Percentiles rank a stretch among this genome's conserved stretches.
Conservation (phyloP, 352 stramenopile genomes). For the Phytopythium vexans region DNA sequence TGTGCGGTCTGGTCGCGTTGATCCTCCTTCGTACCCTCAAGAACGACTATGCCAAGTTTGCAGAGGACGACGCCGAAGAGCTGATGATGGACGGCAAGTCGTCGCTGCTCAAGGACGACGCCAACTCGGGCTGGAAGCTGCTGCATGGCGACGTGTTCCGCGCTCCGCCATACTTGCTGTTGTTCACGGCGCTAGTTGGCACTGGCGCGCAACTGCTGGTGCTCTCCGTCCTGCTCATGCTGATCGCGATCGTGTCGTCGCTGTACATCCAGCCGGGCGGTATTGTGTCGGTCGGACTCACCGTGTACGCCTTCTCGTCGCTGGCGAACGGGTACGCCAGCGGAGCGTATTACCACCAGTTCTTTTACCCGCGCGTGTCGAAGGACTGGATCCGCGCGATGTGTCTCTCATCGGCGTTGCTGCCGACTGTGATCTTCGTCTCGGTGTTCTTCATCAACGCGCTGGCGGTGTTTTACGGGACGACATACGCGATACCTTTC, state of each 20-base stretch:
- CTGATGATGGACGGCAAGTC: slow-evolving; percentile 83
- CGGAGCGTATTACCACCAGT: slow-evolving; percentile 88
- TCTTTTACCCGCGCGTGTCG: slow-evolving; percentile 89
- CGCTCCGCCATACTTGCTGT: slow-evolving; percentile 86
- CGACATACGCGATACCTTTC: slow-evolving; percentile 84
- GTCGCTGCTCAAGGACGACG: slow-evolving; percentile 75
- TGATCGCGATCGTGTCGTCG: slow-evolving; percentile 94
- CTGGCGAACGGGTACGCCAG: slow-evolving; percentile 88
- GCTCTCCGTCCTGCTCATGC: slow-evolving; percentile 92
- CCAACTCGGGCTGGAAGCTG: slow-evolving; percentile 94
- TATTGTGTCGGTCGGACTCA: slow-evolving; percentile 93
- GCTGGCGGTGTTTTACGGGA: slow-evolving; percentile 76
- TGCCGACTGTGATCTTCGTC: slow-evolving; percentile 78
- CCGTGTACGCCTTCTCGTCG: slow-evolving; percentile 94
- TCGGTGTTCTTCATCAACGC: slow-evolving; percentile 90
- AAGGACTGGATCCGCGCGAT: slow-evolving; percentile 91
- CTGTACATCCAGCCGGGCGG: slow-evolving; percentile 97
- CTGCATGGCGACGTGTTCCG: slow-evolving; percentile 96
- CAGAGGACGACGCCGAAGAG: slow-evolving; percentile 82
- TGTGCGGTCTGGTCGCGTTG: slow-evolving; percentile 92
- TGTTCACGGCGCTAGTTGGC: slow-evolving; percentile 96
- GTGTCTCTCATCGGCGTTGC: slow-evolving; percentile 71
- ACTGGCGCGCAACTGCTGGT: slow-evolving; percentile 96
- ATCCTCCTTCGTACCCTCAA: slow-evolving; percentile 93
- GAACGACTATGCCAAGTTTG: slow-evolving; percentile 93